Base-by-base conservation (phyloP, 2,329 filamentous ascomycete species). In the Ophiostoma quercus region DNA sequence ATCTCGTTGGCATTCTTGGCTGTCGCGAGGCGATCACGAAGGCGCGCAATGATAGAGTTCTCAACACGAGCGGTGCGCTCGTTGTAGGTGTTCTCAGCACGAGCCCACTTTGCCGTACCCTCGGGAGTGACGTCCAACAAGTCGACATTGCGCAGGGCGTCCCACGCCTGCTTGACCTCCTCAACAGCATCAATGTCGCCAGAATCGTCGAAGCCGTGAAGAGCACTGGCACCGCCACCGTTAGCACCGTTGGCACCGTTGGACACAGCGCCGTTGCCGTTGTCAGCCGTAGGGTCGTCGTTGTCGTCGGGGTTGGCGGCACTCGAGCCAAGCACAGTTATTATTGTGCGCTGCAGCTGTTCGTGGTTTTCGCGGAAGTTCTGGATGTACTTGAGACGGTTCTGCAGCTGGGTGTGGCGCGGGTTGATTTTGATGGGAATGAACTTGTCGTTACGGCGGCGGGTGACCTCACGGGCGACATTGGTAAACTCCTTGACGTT, bases 1-100 rank as follows among this genome's bases (percentile, higher is more conserved):
- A 99, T 99, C 80, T 99, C 96, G 77, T 96, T 98, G 57, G 95
- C 95, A 72, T 93, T 97, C 84, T 96, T 97, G 14, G 95, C 94
- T 7, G 93, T 97, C 16, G 94, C 95, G 70, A 99, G 85, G 71
- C 95, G 91, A 79, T 99, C 95, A 76, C 95, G 87, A 41, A 99
- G 84, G 69, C 93, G 87, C 43, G 95, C 93, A 78, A 99, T 99
- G 79, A 99, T 99, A 3, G 95, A 97, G 80, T 99, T 99, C 79
- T 99, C 95, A 4, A 99, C 95, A 71, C 95, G 88, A 22, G 95
- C 94, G 11, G 96, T 99, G 54, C 96, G 90, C 79, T 99, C 96
- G 74, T 97, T 98, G 83, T 99, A 99, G 54, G 92, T 90, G 74
- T 94, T 92, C 80, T 99, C 95, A 19, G 94, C 95, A 75, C 94